Percentiles rank a stretch among this genome's conserved stretches.
Evolutionary conservation across 2,329 filamentous ascomycete genomes (phyloP).

Genomic region (Talaromyces amestolkiae): DNA sequence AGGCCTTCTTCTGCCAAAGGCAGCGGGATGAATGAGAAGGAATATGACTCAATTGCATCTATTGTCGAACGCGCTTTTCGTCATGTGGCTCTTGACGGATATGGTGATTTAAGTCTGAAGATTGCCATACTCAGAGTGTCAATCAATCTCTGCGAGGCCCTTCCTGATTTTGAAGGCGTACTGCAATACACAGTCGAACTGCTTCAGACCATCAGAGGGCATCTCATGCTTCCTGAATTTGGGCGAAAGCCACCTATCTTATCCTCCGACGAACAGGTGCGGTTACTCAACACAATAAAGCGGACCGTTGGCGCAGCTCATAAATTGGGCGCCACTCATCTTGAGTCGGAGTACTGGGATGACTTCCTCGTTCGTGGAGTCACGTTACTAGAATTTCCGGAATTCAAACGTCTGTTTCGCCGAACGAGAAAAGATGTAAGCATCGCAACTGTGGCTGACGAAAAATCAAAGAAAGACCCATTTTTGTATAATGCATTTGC

Average conservation of each 20-base stretch:
- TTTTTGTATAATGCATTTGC: conserved; percentile 96
- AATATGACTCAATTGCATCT: conserved; percentile 35
- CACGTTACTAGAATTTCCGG: conserved; percentile 63
- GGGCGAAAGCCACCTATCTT: conserved; percentile 70
- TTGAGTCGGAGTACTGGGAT: conserved; percentile 91
- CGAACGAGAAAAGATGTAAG: conserved; percentile 57
- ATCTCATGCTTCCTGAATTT: conserved; percentile 68
- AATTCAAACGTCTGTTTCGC: conserved; percentile 62
- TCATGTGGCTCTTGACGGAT: conserved; percentile 50
- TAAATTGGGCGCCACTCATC: conserved; percentile 66
- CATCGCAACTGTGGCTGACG: conserved; percentile 38
- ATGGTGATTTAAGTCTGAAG: conserved; percentile 78
- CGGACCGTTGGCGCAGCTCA: conserved; percentile 77
- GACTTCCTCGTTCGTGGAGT: conserved; percentile 84
- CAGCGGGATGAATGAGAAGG: conserved; percentile 11
- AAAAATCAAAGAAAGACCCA: conserved; percentile 60
- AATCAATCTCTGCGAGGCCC: conserved; percentile 87
- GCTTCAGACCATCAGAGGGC: conserved; percentile 71
- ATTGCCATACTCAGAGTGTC: conserved; percentile 84
- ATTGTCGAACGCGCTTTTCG: conserved; percentile 47
- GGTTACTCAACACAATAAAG: conserved; percentile 79
- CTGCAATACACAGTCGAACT: conserved; percentile 81
- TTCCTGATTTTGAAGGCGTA: conserved; percentile 90
- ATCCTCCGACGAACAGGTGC: conserved; percentile 76
- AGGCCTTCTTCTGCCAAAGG: conserved; percentile 23